Base-by-base conservation (phyloP, 2,329 filamentous ascomycete species). In the Beauveria rudraprayagi region DNA sequence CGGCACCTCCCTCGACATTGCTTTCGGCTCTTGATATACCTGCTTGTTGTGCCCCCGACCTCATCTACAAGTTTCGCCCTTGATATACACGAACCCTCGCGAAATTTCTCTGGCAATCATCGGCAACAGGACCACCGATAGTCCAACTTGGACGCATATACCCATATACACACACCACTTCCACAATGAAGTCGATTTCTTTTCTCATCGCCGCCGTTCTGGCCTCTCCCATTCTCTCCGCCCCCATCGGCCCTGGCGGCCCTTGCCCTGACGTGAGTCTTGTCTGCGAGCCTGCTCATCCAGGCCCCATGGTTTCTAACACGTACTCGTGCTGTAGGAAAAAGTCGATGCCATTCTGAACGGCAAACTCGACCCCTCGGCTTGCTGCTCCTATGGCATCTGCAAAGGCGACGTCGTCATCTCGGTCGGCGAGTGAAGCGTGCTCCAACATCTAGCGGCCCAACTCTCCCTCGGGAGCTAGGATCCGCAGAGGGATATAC, bases 371-470 rank as follows among this genome's bases (percentile, higher is more conserved):
- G 73, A 75, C 22, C 74, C 78, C n/a, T 77, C 80, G 30, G 76
- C 71, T 14, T 83, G 81, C 69, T 83, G 81, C 68, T 78, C 77
- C n/a, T 82, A 83, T 63, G 80, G 81, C 55, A 71, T 71, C 40
- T 83, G 80, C 70, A 78, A 78, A 60, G 76, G 76, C 58, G 76
- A 80, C 62, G 77, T 82, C 53, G 77, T 82, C 48, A 67, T 80
- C 56, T 73, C 74, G 10, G 78, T 80, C 68, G 74, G 72, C 58
- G 74, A 68, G 67, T 66, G 40, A 66, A 26, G 16, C n/a, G 34
- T 26, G 14, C 11, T 16, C 16, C 11, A 2, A 37, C 24, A 10
- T 5, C 3, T 17, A 19, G 30, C 41, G 41, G 41, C 30, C 56
- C 26, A 22, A n/a, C 40, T 6, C 40, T 46, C 24, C 26, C 30